These are phyloP conservation scores for Alternaria conjuncta DNA, from an alignment of 2,329 filamentous ascomycete species.

Conservation along the genomic window DNA sequence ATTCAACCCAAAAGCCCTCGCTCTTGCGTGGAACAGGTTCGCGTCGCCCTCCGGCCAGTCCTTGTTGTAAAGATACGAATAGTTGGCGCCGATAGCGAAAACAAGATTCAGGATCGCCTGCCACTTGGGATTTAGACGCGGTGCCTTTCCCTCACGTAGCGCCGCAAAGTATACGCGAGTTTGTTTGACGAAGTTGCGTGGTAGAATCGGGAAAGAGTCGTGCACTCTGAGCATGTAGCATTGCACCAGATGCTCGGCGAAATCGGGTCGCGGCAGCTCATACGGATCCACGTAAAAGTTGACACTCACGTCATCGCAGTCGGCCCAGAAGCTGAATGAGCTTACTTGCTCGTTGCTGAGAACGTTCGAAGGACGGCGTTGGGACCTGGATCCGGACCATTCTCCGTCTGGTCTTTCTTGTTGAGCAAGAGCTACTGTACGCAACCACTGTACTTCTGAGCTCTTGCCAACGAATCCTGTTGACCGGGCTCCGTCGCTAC, in stretches of 20 bases:
- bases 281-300: slow-evolving; percentile 38
- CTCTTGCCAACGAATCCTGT: slow-evolving; percentile 45
- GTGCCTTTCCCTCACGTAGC: slow-evolving; percentile 24
- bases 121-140: slow-evolving; percentile 39
- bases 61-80: slow-evolving; percentile 43
- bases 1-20: slow-evolving; percentile 42
- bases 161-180: slow-evolving; percentile 42
- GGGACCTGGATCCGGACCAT: background rate
- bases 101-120: slow-evolving; percentile 51
- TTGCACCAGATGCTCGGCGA: slow-evolving; percentile 42
- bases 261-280: slow-evolving; percentile 39
- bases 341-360: slow-evolving; percentile 37
- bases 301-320: slow-evolving; percentile 33
- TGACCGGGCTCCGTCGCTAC: slow-evolving; percentile 30
- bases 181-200: slow-evolving; percentile 41
- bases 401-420: slow-evolving; percentile 24
- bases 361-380: slow-evolving; percentile 13
- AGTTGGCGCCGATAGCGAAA: slow-evolving; percentile 52
- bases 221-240: slow-evolving; percentile 50
- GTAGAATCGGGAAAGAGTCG: slow-evolving; percentile 48
- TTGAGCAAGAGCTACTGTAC: slow-evolving; percentile 30
- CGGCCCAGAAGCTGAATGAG: slow-evolving; percentile 43
- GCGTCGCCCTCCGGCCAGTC: slow-evolving; percentile 42
- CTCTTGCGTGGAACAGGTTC: slow-evolving; percentile 49
- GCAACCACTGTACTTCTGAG: slow-evolving; percentile 44